These are phyloP conservation scores for Penicillium samsonianum DNA, from an alignment of 495 filamentous ascomycete genomes.

Conservation along the genomic window DNA sequence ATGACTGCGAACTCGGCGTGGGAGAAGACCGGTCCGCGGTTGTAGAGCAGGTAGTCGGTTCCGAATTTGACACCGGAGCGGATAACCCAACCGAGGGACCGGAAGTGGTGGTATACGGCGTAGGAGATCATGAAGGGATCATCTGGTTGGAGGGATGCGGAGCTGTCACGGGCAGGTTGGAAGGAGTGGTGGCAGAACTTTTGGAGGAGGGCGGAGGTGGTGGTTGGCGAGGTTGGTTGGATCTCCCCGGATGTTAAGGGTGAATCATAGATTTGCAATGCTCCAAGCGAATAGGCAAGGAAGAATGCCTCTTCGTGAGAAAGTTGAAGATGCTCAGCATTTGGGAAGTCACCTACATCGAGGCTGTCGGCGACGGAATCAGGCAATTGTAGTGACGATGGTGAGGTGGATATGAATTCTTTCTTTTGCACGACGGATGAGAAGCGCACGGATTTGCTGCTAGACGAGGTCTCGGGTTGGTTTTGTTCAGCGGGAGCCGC, in stretches of 20 bases:
- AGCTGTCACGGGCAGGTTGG: conserved; percentile 56
- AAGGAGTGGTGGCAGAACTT: conserved; percentile 69
- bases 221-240: conserved; percentile 30
- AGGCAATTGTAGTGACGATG: conserved; percentile 30
- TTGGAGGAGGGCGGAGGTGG: conserved; percentile 53
- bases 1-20: conserved; percentile 91
- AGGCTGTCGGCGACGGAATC: conserved; percentile 27
- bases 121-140: conserved; percentile 87
- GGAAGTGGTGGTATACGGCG: conserved; percentile 92
- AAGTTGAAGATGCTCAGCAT: conserved; percentile 91
- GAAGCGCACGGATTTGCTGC: conserved; percentile 64
- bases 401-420: conserved; percentile 51
- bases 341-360: conserved; percentile 47
- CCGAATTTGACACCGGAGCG: conserved; percentile 93
- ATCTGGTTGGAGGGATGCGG: conserved; percentile 56
- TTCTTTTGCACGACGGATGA: conserved; percentile 61
- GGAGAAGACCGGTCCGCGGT: conserved; percentile 89
- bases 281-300: conserved; percentile 77
- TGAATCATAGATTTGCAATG: conserved; percentile 62
- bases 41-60: conserved; percentile 90
- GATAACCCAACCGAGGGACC: conserved; percentile 94
- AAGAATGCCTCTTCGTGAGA: conserved; percentile 92
- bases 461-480: conserved; percentile 18
- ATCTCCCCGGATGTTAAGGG: conserved; percentile 33
- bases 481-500: conserved; percentile 11